Evolutionary conservation across 495 filamentous ascomycete species (phyloP), one percentile per base, ranked within the genome.

Genomic region (Aspergillus asperescens): DNA sequence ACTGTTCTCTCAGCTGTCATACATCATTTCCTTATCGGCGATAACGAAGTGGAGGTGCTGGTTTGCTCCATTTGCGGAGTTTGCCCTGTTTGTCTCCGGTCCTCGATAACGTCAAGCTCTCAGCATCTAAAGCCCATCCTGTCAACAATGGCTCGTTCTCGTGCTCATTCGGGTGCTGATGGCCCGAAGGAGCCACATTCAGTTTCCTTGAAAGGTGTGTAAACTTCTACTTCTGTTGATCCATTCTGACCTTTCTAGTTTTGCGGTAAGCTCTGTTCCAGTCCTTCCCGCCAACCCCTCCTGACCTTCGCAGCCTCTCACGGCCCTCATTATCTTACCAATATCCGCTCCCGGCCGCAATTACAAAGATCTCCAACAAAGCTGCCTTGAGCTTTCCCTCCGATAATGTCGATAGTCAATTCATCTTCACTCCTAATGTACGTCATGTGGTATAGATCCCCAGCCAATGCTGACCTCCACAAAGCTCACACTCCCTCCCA

Each of bases 401-500:
- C 3, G 62, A 66, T 12, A 61, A 71, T 10, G 61, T 63, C 19
- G 67, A 78, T 48, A 69, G 73, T 31, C 67, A 71, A 25, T 87
- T 86, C 55, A 80, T 80, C 25, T 69, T 87, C 53, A 77, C 75
- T 20, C 81, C 86, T 29, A 72, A 84, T 40, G 81, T 84, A 68
- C 40, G 70, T 38, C 27, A 18, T 15, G 23, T 15, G 15, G 18
- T 38, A 20, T 4, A 1, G 20, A 7, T 27, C 0, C 29, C 16
- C 7, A 12, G 5, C 19, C 22, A 12, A 28, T 50, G 41, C 54
- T 56, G 32, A 56, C 29, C n/a, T 13, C 2, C 6, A 19, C 37
- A n/a, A n/a, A 83, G 80, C 78, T 96, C 57, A 95, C 88, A n/a
- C 82, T 97, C 3, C 93, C 93, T 5, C 87, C 90, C 1, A 82